Base-by-base conservation (phyloP, 2,329 filamentous ascomycete genomes). In the Cercospora berteroae region DNA sequence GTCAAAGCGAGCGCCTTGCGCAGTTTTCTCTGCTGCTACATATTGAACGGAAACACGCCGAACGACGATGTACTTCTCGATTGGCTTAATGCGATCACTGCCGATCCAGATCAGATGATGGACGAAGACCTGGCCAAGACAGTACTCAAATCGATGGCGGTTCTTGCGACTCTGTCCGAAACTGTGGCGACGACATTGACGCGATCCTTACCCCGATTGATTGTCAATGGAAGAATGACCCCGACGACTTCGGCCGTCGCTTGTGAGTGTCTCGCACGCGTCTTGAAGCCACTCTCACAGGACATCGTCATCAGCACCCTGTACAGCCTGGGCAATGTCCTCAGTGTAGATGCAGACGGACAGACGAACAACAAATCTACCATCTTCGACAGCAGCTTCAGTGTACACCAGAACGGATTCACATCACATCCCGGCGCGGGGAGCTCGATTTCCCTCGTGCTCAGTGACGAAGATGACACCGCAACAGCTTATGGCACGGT, bases 261-360 rank as follows among this genome's bases (percentile, higher is more conserved):
- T 29, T 93, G 94, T n/a, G 88, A 89, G 71, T 95, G 91, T 73
- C 83, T 99, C 36, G 93, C 94, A 2, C 90, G 89, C 71, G 88
- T 96, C 18, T 83, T 99, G 64, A 90, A 89, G 72, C 85, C 90
- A 74, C 85, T 98, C 12, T 96, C 95, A 1, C 91, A 96, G 74
- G 95, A 99, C 81, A 90, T 93, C 39, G 87, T 97, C 39, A 98
- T 99, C 72, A 96, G 94, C 5, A 98, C 94, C 0, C 83, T 99
- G 9, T 99, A 99, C 80, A 95, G 93, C 0, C 85, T 99, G n/a
- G 95, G 95, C 20, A 99, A 99, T 77, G 90, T 97, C 4, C 84
- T 99, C 13, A 97, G 93, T 73, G 89, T 93, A 5, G 88, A 87
- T 57, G 84, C 85, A 6, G 81, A 80, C 36, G 86, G 88, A 31